Evolutionary conservation across 306 rosid species (phyloP).

Genomic region (Dryas drummondii): DNA sequence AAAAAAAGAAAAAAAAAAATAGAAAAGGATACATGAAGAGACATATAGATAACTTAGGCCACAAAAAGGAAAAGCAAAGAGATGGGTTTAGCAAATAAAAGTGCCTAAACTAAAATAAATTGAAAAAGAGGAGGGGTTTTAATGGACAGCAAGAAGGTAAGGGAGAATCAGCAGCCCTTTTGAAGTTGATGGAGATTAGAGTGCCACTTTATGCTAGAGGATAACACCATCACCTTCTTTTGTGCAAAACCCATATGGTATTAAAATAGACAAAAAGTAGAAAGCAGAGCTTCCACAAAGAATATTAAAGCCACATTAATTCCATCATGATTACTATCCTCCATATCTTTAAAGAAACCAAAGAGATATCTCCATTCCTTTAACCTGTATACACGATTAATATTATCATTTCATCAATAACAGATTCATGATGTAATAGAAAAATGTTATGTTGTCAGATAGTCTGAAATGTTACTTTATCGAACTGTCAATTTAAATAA

Average conservation of each 20-base stretch:
- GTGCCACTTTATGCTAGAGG: constrained; percentile 35
- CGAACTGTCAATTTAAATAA: too few species aligned
- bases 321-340: constrained; percentile 28
- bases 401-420: not conserved
- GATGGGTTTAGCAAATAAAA: constrained; percentile 1
- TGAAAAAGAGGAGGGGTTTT: constrained; percentile 26
- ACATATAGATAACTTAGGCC: not conserved
- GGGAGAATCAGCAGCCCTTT: constrained; percentile 42
- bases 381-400: constrained; percentile 40
- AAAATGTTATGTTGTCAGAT: too few species aligned
- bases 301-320: constrained; percentile 30
- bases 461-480: too few species aligned
- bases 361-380: constrained; percentile 8
- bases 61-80: not conserved
- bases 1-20: not conserved
- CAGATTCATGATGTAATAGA: too few species aligned
- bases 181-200: constrained; percentile 42
- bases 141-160: constrained; percentile 42
- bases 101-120: not conserved
- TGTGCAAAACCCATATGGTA: constrained; percentile 28
- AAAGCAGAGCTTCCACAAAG: constrained; percentile 28
- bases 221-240: constrained; percentile 36
- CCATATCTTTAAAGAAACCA: constrained; percentile 4
- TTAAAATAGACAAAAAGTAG: constrained; percentile 36
- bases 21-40: not conserved